Evolutionary conservation across 345 rosid genomes (phyloP), one percentile per base, ranked within the genome.

Genomic region (Erysimum cheiranthoides): DNA sequence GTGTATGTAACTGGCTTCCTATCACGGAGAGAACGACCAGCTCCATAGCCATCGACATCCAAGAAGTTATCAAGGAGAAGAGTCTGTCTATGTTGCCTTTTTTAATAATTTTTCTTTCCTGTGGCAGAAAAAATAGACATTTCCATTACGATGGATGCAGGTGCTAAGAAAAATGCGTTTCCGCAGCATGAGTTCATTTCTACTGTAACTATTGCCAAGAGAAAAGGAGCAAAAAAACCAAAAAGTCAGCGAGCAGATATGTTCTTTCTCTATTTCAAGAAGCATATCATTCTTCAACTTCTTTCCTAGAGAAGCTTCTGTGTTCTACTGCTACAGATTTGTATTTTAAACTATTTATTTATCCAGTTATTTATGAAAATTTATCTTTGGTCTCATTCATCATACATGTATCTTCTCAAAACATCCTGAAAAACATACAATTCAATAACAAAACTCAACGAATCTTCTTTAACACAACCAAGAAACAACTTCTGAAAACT

Each of bases 1-100:
- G 99, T 94, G 60, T 92, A 94, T 50, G 93, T 90, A 72, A 94
- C 99, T 34, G 96, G 96, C 81, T 94, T 94, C 68, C 97, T 86
- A 76, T 92, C 93, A 64, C 99, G 99, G 53, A 82, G 97, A 49
- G 97, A 85, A 53, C 99, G 97, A 46, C 96, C 97, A 5, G 88
- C 78, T 69, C 78, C 97, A 84, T 86, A 82, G 60, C 92, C 97
- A 69, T 94, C 97, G 11, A 83, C 84, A 73, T 13, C 77, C 78
- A 88, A 18, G 75, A 80, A 89, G 84, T 83, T 94, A 75, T 94
- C 87, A 61, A 92, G 96, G 71, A 92, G 96, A 70, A 88, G 76
- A 73, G 96, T 95, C 81, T 94, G 91, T 75, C 97, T 86, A 60
- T 94, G 99, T 78, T 94, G 99, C n/a, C 79, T 88, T 94, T 76